Base-by-base conservation (phyloP, 2,329 filamentous ascomycete species). In the Penicillium vulpinum region DNA sequence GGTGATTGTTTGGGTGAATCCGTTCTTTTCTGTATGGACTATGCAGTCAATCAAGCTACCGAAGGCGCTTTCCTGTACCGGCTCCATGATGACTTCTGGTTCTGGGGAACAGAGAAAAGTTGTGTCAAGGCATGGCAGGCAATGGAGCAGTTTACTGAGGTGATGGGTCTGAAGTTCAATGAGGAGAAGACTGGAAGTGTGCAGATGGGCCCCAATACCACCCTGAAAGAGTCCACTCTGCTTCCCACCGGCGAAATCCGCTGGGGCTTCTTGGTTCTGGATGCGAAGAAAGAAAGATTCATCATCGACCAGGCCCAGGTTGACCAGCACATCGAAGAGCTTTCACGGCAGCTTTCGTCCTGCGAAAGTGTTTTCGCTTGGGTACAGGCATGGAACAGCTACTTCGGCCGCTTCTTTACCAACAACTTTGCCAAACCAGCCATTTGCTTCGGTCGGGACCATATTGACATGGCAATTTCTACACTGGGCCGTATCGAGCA, bases 71-170 rank as follows among this genome's bases (percentile, higher is more conserved):
- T 79, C n/a, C 70, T 88, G 11, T 86, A 86, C 67, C 82, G 87
- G 13, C 75, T 88, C 36, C 81, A 87, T 50, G 86, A 88, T 60
- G 85, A 88, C 61, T 77, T 88, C 50, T 89, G 85, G 86, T 85
- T 88, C 67, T 88, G 85, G 85, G 80, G 81, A 9, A 77, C 83
- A 6, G 80, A 85, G 46, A 60, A 74, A 3, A 76, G 74, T 3
- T 83, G 81, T n/a, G 76, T 80, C 22, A 77, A 79, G 41, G 86
- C 83, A 0, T 90, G 87, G 87, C 67, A 78, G 18, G 77, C 82
- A 0, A 79, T 89, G 60, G 75, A 78, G 1, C 71, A 77, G 2
- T 90, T 88, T 60, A 74, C 79, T 2, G 65, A 71, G 0, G 71
- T 83, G 1, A 84, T 86, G 67, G 84, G 85, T 1, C 77, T 87